A percentile compares a stretch with the other conserved stretches of the same genome.
Evolutionary conservation across 2,329 filamentous ascomycete genomes (phyloP).

Genomic region (Cladophialophora carrionii): DNA sequence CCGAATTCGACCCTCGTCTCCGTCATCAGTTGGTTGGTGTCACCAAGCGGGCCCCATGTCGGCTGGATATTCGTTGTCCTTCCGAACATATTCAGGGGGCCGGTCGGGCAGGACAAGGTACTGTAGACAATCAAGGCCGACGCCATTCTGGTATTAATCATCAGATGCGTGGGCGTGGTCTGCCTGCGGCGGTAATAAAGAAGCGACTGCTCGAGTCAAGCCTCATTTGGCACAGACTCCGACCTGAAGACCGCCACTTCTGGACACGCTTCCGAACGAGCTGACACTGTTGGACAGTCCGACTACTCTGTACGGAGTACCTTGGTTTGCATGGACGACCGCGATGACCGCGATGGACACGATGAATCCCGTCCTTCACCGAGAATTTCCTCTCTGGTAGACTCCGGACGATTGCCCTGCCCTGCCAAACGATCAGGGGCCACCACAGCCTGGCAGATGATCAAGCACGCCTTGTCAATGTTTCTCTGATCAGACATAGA

Average conservation of each 20-base stretch:
- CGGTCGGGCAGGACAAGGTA: background rate
- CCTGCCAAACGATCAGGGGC: constrained; percentile 5
- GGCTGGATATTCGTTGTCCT: background rate
- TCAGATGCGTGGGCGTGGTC: background rate
- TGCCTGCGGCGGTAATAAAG: background rate
- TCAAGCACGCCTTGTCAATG: background rate
- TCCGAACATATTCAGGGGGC: background rate
- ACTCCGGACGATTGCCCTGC: no score
- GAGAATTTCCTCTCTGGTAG: background rate
- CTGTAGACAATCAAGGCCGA: background rate
- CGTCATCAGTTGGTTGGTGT: background rate
- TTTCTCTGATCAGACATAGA: constrained; percentile 3
- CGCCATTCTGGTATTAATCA: background rate
- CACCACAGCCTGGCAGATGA: constrained; percentile 2
- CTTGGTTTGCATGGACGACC: no score
- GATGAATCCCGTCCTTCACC: background rate
- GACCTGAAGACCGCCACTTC: background rate
- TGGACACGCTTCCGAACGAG: background rate
- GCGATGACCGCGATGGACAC: background rate
- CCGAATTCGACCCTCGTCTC: background rate
- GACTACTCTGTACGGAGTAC: no score
- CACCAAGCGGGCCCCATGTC: background rate
- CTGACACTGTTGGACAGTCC: no score
- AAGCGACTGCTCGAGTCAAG: background rate
- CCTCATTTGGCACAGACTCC: no score